These are phyloP conservation scores for Adansonia gregorii DNA, from an alignment of 441 rosid genomes.

Conservation along the genomic window DNA sequence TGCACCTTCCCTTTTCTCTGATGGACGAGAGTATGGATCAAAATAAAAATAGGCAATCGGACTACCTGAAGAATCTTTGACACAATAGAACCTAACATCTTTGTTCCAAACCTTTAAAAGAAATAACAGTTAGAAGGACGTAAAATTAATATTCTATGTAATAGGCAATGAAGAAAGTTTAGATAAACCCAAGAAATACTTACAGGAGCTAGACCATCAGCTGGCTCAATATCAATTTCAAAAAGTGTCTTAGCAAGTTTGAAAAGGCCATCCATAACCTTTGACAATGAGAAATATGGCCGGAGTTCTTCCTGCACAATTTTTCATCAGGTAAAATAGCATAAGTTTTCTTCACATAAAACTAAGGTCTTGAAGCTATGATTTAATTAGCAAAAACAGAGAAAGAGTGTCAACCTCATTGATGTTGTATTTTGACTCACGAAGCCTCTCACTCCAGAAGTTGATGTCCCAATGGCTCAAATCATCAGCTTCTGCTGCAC, in stretches of 20 bases:
- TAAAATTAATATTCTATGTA: slow-evolving; percentile 18
- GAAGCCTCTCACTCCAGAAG: slow-evolving; percentile 98
- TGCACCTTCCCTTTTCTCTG: slow-evolving; percentile 89
- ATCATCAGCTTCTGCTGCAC: slow-evolving; percentile 69
- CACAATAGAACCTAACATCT: slow-evolving; percentile 74
- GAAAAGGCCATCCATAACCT: slow-evolving; percentile 92
- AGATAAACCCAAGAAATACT: slow-evolving; percentile 27
- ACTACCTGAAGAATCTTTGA: slow-evolving; percentile 77
- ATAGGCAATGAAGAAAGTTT: slow-evolving; percentile 25
- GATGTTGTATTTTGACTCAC: slow-evolving; percentile 85
- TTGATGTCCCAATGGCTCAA: slow-evolving; percentile 81
- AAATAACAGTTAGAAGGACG: slow-evolving; percentile 22
- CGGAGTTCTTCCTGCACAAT: slow-evolving; percentile 79
- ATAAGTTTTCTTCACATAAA: slow-evolving; percentile 17
- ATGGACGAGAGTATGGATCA: slow-evolving; percentile 95
- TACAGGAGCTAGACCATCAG: slow-evolving; percentile 94
- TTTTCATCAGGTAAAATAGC: slow-evolving; percentile 9
- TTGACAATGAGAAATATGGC: slow-evolving; percentile 89
- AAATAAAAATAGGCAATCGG: slow-evolving; percentile 88
- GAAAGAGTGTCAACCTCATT: slow-evolving; percentile 63
- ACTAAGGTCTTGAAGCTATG: not conserved
- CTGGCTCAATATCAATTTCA: slow-evolving; percentile 73
- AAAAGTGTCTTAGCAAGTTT: slow-evolving; percentile 73
- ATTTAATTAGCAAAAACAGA: slow-evolving; percentile 7
- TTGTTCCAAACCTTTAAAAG: slow-evolving; percentile 80